Base-by-base conservation (phyloP, 2,329 filamentous ascomycete species). In the Trichoderma endophyticum region DNA sequence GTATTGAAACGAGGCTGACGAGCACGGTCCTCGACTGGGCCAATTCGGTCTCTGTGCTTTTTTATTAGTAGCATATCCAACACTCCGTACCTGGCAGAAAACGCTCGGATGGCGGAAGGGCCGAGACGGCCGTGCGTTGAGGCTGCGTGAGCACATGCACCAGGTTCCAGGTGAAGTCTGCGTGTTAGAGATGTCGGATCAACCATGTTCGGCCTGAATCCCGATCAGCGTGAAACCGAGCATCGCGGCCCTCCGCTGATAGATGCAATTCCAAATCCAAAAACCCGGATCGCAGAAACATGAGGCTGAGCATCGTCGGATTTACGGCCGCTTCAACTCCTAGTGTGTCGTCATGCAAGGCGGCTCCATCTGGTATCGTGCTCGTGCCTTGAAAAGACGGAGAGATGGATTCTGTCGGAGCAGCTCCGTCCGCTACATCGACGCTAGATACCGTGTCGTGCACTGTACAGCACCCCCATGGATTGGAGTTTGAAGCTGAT, bases 321-420 rank as follows among this genome's bases (percentile, higher is more conserved):
- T 26, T 61, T 24, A 36, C 32, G 59, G 24, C 18, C 39, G 15
- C 18, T 28, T 14, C 24, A 30, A 15, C n/a, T 15, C 51, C 26
- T 43, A 67, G 54, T 30, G 65, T 62, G 57, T 70, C 67, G 67
- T 62, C 67, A 70, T 70, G 56, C 64, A 57, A 59, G n/a, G 21
- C 15, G 56, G n/a, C 12, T 39, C 59, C n/a, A 26, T 61, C 30
- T 32, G 15, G 51, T 4, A 51, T 51, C 43, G 18, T 54, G 56
- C 65, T 68, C 48, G 39, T 26, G n/a, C 24, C 39, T 51, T n/a
- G 28, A 28, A 43, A n/a, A 39, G 36, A 39, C 36, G 36, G 36
- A 39, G 36, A 39, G 36, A 39, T 39, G 36, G 15, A 18, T 18
- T 39, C 36, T 39, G 36, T 39, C 36, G 39, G 39, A 43, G 39